phyloP scores from a whole-genome alignment of 805 yeast species.

The Wickerhamomyces strasburgensis region DNA sequence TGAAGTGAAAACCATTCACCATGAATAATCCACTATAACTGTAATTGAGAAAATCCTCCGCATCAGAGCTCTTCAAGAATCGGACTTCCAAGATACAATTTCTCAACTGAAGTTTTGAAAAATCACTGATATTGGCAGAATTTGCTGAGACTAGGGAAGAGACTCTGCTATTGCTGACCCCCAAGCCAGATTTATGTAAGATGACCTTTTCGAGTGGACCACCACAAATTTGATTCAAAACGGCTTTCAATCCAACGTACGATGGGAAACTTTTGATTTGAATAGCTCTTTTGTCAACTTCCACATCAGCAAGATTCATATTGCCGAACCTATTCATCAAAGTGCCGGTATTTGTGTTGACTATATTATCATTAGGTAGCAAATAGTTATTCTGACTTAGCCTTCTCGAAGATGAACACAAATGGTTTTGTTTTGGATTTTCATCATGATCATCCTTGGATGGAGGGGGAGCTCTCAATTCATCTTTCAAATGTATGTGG shows the following conservation, averaged over 20 bases:
- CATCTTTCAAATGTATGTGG: neutral
- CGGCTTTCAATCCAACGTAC: constrained; percentile 41
- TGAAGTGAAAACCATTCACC: constrained; percentile 51
- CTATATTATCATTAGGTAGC: constrained; percentile 1
- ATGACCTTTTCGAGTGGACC: constrained; percentile 61
- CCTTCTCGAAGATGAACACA: too few relatives aligned
- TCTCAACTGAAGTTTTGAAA: constrained; percentile 20
- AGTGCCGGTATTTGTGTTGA: neutral
- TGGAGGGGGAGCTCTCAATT: neutral
- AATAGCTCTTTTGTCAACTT: constrained; percentile 28
- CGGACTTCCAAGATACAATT: constrained; percentile 37
- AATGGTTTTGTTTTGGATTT: neutral
- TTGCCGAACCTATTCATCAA: too few relatives aligned
- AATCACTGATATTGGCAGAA: neutral
- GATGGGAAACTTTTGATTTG: constrained; percentile 36
- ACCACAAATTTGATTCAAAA: constrained; percentile 55
- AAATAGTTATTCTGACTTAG: too few relatives aligned
- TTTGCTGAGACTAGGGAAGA: too few relatives aligned
- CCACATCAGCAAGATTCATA: too few relatives aligned
- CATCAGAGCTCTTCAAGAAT: constrained; percentile 50
- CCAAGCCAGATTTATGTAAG: constrained; percentile 17
- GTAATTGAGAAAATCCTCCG: constrained; percentile 47
- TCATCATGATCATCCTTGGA: neutral
- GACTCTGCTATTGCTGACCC: too few relatives aligned
- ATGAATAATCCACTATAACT: constrained; percentile 48